These are phyloP conservation scores for Malassezia brasiliensis DNA, from an alignment of 1,284 basidiomycete genomes.

Conservation along the genomic window DNA sequence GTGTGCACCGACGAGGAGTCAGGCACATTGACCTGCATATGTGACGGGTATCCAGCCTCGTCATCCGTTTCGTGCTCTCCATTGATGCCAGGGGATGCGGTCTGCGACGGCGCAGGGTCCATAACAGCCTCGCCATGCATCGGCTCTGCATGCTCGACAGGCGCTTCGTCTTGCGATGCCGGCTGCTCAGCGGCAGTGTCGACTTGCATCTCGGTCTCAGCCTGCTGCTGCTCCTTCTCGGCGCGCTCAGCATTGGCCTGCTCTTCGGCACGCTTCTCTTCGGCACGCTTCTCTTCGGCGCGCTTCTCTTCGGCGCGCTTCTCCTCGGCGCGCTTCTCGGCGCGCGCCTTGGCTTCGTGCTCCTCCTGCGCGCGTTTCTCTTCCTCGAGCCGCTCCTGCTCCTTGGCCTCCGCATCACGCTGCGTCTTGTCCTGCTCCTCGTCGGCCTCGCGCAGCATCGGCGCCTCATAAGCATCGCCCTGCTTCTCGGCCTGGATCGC, in stretches of 20 bases:
- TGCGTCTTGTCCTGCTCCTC: neutral
- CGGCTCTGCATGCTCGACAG: neutral
- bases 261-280: no score
- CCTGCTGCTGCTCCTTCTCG: slow-evolving; percentile 2
- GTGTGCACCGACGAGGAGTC: neutral
- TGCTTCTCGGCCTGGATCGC: slow-evolving; percentile 20
- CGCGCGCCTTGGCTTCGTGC: no score
- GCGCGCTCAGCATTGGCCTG: no score
- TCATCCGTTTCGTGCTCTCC: neutral
- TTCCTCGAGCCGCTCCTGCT: slow-evolving; percentile 1
- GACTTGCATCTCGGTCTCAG: neutral
- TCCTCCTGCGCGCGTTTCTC: neutral
- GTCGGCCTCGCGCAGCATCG: neutral
- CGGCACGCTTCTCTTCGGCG: no score
- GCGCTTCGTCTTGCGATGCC: neutral
- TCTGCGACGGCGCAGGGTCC: neutral
- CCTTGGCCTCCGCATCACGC: neutral
- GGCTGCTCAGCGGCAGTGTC: neutral
- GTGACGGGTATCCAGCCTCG: neutral
- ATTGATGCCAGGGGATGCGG: neutral
- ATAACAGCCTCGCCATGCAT: no score
- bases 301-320: no score
- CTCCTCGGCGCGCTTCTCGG: no score
- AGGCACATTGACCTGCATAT: neutral
- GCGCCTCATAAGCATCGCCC: slow-evolving; percentile 5